These are phyloP conservation scores for Ceratobasidium sp. DNA, from an alignment of 1,284 basidiomycete species.

Conservation along the genomic window DNA sequence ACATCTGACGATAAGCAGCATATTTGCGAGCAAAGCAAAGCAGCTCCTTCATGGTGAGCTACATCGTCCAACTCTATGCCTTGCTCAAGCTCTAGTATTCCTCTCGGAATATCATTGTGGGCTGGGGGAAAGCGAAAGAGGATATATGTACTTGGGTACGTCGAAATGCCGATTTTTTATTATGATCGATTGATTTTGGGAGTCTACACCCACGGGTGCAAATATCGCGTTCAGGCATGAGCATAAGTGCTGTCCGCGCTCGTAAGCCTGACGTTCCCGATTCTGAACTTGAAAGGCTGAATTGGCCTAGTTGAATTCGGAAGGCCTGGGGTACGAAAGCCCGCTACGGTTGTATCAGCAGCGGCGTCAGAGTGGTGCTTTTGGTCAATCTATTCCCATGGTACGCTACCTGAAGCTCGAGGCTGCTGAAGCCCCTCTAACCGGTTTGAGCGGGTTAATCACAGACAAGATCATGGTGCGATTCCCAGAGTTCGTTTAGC, in stretches of 20 bases:
- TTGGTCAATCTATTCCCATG: slow-evolving; percentile 9
- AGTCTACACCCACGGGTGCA: background rate
- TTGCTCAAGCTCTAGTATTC: background rate
- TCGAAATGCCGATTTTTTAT: background rate
- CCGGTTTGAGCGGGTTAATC: background rate
- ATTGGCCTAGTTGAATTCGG: too few relatives aligned
- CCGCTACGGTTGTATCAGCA: background rate
- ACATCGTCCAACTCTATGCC: background rate
- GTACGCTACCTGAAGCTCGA: background rate
- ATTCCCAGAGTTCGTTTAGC: too few relatives aligned
- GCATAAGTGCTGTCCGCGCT: background rate
- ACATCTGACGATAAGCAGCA: background rate
- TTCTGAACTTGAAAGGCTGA: background rate
- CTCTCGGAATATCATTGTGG: slow-evolving; percentile 23
- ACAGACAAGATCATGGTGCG: background rate
- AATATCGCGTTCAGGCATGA: background rate
- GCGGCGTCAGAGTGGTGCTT: background rate
- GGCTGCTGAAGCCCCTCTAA: background rate
- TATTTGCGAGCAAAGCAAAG: background rate
- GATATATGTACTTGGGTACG: slow-evolving; percentile 22
- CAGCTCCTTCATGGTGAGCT: background rate
- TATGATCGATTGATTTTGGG: too few relatives aligned
- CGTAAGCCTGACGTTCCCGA: background rate
- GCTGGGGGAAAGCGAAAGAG: background rate
- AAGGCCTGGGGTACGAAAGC: background rate